Evolutionary conservation across 441 rosid species (phyloP), one percentile per base, ranked within the genome.

Genomic region (Hypseocharis bilobata): DNA sequence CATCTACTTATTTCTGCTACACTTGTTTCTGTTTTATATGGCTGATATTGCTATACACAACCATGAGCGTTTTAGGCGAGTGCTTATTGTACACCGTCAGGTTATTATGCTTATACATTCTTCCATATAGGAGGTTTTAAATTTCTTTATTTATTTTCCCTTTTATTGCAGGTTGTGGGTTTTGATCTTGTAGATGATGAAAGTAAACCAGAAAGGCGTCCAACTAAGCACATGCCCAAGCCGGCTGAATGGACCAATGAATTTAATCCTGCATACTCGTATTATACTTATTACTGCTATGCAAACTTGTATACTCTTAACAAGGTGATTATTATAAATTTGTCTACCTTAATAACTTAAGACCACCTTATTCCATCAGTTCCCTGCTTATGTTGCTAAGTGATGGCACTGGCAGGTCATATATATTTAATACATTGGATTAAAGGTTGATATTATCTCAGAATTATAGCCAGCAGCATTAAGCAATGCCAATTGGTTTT

Each of bases 121-220:
- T 22, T 49, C 23, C 55, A 49, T 49, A 19, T 22, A 17, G 1
- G 55, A 49, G 7, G 55, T 10, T 32, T 49, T 49, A 0, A 17
- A 20, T 20, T 49, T 19, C 55, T 22, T 49, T 17, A 49, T 19
- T 7, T 49, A 6, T 49, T 16, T 49, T 20, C 26, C 55, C 26
- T 19, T 49, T 49, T 20, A 56, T 60, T 78, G 55, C 83, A 86
- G 92, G 93, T 87, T 63, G 90, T 87, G 56, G 93, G 88, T 60
- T 82, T 87, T 73, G 93, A 87, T 71, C 58, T 87, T 67, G 93
- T 87, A 20, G 93, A 87, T 80, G 93, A 87, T 68, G 93, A 87
- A 84, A 87, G 87, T 77, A 87, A 78, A 77, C 93, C 90, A 45
- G 90, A 87, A 77, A 85, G 93, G 70, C 93, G 87, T 61, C 93